phyloP scores from a whole-genome alignment of 2,329 filamentous ascomycete species.

The Dendryphion nanum region DNA sequence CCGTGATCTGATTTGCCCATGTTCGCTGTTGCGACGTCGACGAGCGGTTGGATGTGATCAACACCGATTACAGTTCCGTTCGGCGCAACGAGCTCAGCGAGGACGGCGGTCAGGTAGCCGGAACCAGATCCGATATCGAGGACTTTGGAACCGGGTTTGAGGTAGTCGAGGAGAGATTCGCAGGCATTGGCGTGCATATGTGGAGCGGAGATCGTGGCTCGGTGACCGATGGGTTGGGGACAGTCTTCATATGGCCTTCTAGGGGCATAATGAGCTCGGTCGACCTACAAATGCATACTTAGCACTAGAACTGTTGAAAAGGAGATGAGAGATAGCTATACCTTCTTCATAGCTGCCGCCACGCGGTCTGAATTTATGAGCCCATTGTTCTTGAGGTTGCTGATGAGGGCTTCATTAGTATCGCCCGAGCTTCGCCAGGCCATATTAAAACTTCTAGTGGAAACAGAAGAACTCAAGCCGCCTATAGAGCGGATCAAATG shows the following conservation, averaged over 20 bases:
- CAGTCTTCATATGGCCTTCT: conserved; percentile 69
- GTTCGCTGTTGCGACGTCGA: conserved; percentile 42
- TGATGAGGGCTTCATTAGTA: conserved; percentile 72
- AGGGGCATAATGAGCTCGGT: conserved; percentile 82
- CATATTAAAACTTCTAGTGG: conserved; percentile 56
- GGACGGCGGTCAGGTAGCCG: conserved; percentile 80
- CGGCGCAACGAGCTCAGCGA: conserved; percentile 71
- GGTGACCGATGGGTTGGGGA: conserved; percentile 66
- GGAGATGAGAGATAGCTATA: conserved; percentile 35
- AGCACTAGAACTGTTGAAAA: neutral
- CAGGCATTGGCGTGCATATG: conserved; percentile 70
- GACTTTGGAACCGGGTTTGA: conserved; percentile 51
- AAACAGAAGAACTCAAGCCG: conserved; percentile 1
- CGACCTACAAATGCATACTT: conserved; percentile 58
- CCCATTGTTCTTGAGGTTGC: conserved; percentile 70
- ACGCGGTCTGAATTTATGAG: conserved; percentile 73
- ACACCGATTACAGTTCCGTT: conserved; percentile 47
- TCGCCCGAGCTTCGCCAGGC: conserved; percentile 83
- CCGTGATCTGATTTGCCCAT: conserved; percentile 45
- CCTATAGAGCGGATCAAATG: conserved; percentile 17
- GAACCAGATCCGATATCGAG: conserved; percentile 51
- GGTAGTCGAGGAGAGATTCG: conserved; percentile 60
- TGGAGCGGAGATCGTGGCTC: conserved; percentile 69
- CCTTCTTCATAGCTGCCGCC: conserved; percentile 75
- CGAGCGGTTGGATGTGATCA: conserved; percentile 50